Base-by-base conservation (phyloP, 2,329 filamentous ascomycete species). In the Stachybotrys chartarum region DNA sequence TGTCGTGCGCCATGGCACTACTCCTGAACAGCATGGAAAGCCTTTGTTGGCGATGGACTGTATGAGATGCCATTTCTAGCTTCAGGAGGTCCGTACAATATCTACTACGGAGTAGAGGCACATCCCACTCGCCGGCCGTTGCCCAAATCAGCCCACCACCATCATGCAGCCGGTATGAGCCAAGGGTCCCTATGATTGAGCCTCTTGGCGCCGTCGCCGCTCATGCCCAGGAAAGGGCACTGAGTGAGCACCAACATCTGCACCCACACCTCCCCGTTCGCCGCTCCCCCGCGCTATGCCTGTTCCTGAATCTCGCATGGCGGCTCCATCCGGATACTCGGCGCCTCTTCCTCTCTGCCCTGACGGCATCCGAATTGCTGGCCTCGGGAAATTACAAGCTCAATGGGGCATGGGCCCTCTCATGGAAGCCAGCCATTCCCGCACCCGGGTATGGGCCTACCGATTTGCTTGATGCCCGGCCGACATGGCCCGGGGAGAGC, bases 251-350 rank as follows among this genome's bases (percentile, higher is more conserved):
- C 55, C 46, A 42, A 42, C 52, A 53, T 50, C 54, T 35, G 47
- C 50, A 46, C 53, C 55, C 53, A 58, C 59, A 51, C 52, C 54
- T 51, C 14, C 46, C 30, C 17, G 31, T 50, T 51, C 56, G 57
- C 51, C 54, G 49, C 45, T 30, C 50, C 39, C 44, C 54, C 39
- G 56, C 61, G 60, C 66, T 66, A 69, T 58, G 52, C 66, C 67
- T 68, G 64, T 69, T 68, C 67, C 65, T 68, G 65, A 63, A 64
- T 58, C 35, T 55, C 50, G 51, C 51, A 49, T 51, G 53, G 51
- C 35, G 35, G 35, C 48, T 57, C 42, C 30, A n/a, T n/a, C 30
- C 14, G 24, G 24, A 24, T 24, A 24, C 24, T 24, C 4, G 24
- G 24, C 24, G 48, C 54, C 17, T 52, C 52, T 7, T 51, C 56